Conservation (phyloP, 2,329 filamentous ascomycete genomes). For the Uncinocarpus reesii region DNA sequence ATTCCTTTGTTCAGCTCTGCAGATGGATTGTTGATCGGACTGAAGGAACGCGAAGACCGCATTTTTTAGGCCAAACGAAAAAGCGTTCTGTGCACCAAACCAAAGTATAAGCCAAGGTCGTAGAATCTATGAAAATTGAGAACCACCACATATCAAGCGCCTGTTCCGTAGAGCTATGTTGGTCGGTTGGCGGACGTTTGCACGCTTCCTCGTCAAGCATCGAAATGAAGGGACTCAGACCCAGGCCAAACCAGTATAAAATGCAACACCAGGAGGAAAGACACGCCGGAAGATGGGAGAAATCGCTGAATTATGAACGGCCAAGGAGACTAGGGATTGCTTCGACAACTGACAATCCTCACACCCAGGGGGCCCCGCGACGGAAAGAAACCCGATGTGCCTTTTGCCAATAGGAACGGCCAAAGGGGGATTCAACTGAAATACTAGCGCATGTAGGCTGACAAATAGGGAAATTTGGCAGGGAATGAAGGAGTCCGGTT, state of each 20-base stretch:
- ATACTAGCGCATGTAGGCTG: slow-evolving; percentile 7
- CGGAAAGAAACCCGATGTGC: not conserved
- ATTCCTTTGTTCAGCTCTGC: no score
- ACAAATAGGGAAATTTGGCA: not conserved
- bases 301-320: not conserved
- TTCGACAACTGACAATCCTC: not conserved
- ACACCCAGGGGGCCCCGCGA: not conserved
- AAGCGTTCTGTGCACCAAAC: no score
- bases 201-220: no score
- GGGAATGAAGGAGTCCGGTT: not conserved
- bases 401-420: not conserved
- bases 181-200: no score
- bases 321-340: not conserved
- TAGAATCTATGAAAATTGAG: no score
- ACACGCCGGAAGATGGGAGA: not conserved
- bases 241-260: not conserved
- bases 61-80: no score
- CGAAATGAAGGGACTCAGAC: not conserved
- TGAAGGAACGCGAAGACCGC: no score
- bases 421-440: not conserved
- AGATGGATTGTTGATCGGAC: no score
- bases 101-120: no score
- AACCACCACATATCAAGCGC: no score
- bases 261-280: not conserved
- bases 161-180: no score